A percentile compares a stretch with the other conserved stretches of the same genome.
Evolutionary conservation across 257 asterid species (phyloP).

Genomic region (Solanum etuberosum): DNA sequence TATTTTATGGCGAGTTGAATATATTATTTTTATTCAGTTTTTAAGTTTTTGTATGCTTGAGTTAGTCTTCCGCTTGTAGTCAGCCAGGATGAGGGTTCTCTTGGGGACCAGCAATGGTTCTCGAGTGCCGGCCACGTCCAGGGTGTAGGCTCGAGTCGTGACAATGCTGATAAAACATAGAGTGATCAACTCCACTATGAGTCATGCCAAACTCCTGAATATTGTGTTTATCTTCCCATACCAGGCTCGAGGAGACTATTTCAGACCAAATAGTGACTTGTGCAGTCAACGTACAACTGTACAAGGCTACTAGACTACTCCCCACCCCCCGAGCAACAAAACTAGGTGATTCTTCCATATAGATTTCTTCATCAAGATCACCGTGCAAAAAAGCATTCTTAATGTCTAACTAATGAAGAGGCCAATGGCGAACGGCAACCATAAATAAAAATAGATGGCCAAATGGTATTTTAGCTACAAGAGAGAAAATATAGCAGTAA

Average conservation of each 20-base stretch:
- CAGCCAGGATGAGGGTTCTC: too few relatives aligned
- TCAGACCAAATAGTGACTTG: too few relatives aligned
- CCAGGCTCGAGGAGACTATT: neutral
- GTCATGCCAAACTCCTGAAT: neutral
- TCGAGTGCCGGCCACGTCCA: too few relatives aligned
- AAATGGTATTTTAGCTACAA: neutral
- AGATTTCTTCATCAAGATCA: neutral
- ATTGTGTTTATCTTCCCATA: neutral
- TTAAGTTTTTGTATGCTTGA: too few relatives aligned
- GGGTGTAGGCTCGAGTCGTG: too few relatives aligned
- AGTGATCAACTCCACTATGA: neutral
- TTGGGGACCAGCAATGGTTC: too few relatives aligned
- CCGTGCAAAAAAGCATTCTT: neutral
- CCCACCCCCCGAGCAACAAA: neutral
- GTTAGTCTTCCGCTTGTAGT: too few relatives aligned
- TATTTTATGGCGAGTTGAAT: too few relatives aligned
- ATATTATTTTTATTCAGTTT: too few relatives aligned
- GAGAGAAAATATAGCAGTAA: neutral
- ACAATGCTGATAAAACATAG: too few relatives aligned
- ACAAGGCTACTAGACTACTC: neutral
- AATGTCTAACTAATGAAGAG: neutral
- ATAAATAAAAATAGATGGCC: neutral
- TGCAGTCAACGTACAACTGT: too few relatives aligned
- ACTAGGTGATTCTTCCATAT: neutral
- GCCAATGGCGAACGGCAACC: neutral